Evolutionary conservation across 306 rosid genomes (phyloP).

Genomic region (Prunus mongolica): DNA sequence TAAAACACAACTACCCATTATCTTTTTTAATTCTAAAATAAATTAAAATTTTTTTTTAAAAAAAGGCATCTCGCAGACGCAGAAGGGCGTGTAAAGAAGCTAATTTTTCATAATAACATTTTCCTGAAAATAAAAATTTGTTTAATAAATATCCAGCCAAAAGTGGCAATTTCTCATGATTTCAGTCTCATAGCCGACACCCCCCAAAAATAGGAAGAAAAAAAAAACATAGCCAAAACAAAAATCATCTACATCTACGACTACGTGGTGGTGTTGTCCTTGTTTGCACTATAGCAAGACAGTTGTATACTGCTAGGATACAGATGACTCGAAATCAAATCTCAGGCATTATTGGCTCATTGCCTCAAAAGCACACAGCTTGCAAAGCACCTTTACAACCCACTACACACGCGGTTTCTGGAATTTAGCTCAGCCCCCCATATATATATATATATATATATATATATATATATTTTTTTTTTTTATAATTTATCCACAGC

Average conservation of each 20-base stretch:
- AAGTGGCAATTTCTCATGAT: neutral
- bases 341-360: neutral
- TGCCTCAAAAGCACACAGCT: neutral
- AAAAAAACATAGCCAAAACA: neutral
- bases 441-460: too few relatives aligned
- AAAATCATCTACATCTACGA: neutral
- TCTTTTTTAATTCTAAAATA: too few relatives aligned
- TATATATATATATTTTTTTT: too few relatives aligned
- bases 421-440: neutral
- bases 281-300: neutral
- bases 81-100: too few relatives aligned
- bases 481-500: neutral
- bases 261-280: neutral
- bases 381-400: neutral
- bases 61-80: too few relatives aligned
- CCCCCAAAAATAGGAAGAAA: neutral
- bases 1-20: too few relatives aligned
- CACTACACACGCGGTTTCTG: neutral
- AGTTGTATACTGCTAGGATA: conserved; percentile 1
- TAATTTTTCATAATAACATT: neutral
- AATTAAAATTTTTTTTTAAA: too few relatives aligned
- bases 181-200: neutral
- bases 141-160: neutral
- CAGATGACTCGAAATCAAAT: neutral
- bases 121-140: neutral